Evolutionary conservation across 805 yeast genomes (phyloP).

Genomic region (Wickerhamomyces kurtzmanii): DNA sequence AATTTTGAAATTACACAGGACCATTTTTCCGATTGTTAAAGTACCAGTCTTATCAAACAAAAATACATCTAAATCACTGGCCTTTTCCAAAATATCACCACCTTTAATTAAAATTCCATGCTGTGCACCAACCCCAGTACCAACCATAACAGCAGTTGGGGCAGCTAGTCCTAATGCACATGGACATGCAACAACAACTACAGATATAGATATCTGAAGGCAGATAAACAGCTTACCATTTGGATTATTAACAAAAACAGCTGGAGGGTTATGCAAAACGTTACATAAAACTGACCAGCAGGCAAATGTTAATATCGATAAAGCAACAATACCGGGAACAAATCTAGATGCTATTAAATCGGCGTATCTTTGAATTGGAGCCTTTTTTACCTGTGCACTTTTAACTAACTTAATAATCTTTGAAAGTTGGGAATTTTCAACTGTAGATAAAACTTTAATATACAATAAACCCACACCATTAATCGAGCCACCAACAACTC

Average conservation of each 20-base stretch:
- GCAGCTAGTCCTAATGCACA: conserved; percentile 97
- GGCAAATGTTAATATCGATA: conserved; percentile 59
- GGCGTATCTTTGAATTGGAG: conserved; percentile 86
- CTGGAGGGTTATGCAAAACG: conserved; percentile 31
- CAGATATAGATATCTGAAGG: conserved; percentile 77
- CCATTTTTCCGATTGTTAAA: conserved; percentile 78
- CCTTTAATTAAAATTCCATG: conserved; percentile 90
- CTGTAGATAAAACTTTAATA: conserved; percentile 60
- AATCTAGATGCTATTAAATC: conserved; percentile 79
- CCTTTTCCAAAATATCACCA: conserved; percentile 77
- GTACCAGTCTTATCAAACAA: conserved; percentile 97
- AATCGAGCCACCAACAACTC: conserved; percentile 83
- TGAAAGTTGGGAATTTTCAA: conserved; percentile 77
- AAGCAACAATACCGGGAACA: conserved; percentile 61
- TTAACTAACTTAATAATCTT: conserved; percentile 81
- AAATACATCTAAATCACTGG: conserved; percentile 52
- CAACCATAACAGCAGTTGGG: conserved; percentile 98
- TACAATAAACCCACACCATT: conserved; percentile 71
- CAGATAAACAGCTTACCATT: conserved; percentile 59
- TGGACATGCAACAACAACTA: conserved; percentile 96
- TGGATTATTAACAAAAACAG: conserved; percentile 28
- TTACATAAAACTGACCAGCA: conserved; percentile 43
- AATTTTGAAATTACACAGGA: conserved; percentile 17
- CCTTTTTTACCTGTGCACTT: conserved; percentile 80
- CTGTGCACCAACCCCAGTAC: conserved; percentile 91